A percentile compares a stretch with the other conserved stretches of the same genome.
Conservation (phyloP, 2,329 filamentous ascomycete species). For the Penicillium sp. region DNA sequence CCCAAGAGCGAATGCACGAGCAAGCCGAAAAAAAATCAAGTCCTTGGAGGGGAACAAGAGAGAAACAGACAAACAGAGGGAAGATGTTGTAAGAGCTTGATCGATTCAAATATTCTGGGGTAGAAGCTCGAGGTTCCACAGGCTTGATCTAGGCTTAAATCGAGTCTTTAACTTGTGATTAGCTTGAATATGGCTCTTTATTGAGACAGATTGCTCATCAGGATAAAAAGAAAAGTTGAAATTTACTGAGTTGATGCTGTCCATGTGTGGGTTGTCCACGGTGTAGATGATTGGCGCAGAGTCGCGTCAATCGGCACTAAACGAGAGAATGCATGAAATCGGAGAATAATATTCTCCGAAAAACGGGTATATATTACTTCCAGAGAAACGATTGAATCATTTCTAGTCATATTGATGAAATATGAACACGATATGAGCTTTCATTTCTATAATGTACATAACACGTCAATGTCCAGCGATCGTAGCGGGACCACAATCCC, state of each 20-base stretch:
- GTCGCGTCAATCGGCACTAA: constrained; percentile 1
- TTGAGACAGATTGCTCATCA: not conserved
- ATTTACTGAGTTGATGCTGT: not conserved
- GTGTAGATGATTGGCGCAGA: not conserved
- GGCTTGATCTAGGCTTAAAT: no score
- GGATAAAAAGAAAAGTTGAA: not conserved
- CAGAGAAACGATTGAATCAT: no score
- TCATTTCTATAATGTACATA: no score
- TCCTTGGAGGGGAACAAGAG: no score
- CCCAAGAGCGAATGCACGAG: no score
- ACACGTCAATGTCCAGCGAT: not conserved
- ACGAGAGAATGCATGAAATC: not conserved
- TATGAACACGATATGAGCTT: no score
- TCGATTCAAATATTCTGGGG: no score
- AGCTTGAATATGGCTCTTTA: not conserved
- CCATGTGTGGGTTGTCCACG: not conserved
- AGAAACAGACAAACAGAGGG: no score
- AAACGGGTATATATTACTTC: not conserved
- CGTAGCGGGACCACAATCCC: not conserved
- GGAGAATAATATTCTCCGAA: not conserved
- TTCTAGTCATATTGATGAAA: no score
- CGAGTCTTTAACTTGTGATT: not conserved
- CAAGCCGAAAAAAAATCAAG: no score
- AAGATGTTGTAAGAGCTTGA: no score
- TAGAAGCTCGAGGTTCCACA: no score